Evolutionary conservation across 805 yeast genomes (phyloP), one percentile per base, ranked within the genome.

Genomic region (Yarrowia sp.): DNA sequence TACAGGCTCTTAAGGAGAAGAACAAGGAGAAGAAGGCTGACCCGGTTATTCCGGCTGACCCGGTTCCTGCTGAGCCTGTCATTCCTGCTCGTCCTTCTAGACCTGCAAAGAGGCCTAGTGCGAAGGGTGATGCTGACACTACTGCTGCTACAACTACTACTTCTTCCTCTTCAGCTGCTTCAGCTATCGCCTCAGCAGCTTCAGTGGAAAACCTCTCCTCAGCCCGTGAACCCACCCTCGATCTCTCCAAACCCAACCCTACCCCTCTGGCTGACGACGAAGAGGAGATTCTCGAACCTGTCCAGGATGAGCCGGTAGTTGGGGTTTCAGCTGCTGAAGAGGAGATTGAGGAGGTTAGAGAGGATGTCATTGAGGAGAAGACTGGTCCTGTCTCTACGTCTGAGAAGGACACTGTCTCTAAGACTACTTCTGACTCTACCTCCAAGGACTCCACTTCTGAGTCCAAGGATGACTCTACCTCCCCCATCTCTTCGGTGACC

Each of bases 71-170:
- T 12, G 65, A 45, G 8, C 65, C 65, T 2, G 8, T 16, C 7
- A 45, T 59, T 14, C 65, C 65, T 0, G 65, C 50, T 11, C n/a
- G 65, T 16, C 65, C 65, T 16, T 45, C 52, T 35, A 41, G 65
- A 11, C 65, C 65, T 59, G 32, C 41, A 4, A 32, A 14, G 11
- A 14, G 52, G 7, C 52, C 65, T 12, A n/a, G 16, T 7, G 16
- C 19, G 19, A 19, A 8, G n/a, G 36, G 19, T 16, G 48, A 12
- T 43, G 10, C 48, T 16, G 12, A 19, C 19, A 19, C 19, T 19
- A 19, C 19, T 19, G 19, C 19, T 19, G 19, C 19, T 19, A 19
- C 19, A 19, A 19, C 19, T 19, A 19, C 19, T 19, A 19, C 19
- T 19, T 19, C 19, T 19, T 19, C 19, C 19, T 19, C 19, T 19